Evolutionary conservation across 352 stramenopile species (phyloP).

Genomic region (Phytopythium cucurbitacearum): DNA sequence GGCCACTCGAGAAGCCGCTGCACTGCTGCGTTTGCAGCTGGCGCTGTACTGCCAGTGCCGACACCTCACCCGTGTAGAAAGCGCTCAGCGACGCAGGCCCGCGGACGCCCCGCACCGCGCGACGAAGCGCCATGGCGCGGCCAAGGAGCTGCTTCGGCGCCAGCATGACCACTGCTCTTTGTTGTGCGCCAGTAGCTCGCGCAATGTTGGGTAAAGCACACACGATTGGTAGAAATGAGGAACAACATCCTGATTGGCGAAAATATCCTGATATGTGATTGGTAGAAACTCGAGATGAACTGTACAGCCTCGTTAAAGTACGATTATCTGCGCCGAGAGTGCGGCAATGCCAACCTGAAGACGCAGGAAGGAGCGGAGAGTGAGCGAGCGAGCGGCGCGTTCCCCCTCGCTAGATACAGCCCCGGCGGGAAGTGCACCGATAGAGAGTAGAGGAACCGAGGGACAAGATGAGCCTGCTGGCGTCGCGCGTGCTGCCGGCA

Average conservation of each 20-base stretch:
- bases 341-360: neutral
- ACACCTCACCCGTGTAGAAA: conserved; percentile 8
- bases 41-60: too few species aligned
- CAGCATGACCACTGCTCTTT: conserved; percentile 12
- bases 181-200: too few species aligned
- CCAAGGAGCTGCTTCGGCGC: conserved; percentile 8
- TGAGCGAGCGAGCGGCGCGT: neutral
- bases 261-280: neutral
- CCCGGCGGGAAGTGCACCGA: neutral
- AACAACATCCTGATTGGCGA: too few species aligned
- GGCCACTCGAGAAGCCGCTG: too few species aligned
- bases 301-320: conserved; percentile 1
- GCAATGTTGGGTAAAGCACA: neutral
- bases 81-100: neutral
- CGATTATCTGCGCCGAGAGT: neutral
- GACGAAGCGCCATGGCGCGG: conserved; percentile 10
- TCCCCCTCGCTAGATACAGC: neutral
- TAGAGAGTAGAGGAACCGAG: neutral
- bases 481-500: conserved; percentile 49
- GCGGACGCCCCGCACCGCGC: neutral
- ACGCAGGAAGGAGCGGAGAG: conserved; percentile 1
- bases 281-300: neutral
- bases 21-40: too few species aligned
- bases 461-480: conserved; percentile 21
- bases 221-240: neutral